Base-by-base conservation (phyloP, 75 land plant genomes). In the Cupressus sempervirens region DNA sequence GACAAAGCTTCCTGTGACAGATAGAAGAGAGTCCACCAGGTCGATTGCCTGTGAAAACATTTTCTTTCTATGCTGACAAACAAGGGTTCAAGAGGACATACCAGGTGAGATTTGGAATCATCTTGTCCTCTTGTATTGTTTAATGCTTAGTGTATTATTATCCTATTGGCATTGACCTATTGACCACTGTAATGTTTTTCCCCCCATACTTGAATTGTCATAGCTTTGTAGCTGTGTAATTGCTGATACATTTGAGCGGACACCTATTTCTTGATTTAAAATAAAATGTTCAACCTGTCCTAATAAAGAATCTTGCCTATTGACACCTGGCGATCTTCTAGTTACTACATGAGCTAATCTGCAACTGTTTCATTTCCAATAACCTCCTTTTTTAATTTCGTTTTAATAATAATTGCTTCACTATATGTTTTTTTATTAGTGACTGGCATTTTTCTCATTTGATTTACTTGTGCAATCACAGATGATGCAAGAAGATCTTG, bases 1-100 rank as follows among this genome's bases (percentile, higher is more conserved):
- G 81, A 83, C 16, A 52, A 30, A 23, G 41, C 26, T 79, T 46
- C 50, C 4, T n/a, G 14, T 79, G 81, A 53, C 89, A 97, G 99
- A 97, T 97, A 74, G 94, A 90, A 75, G 99, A 96, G 85, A 84
- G 96, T 48, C 98, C 94, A 35, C 95, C 99, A 18, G 99, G 99
- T 80, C 91, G 99, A 83, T 65, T 75, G 52, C 90, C 95, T 40
- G 86, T 94, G 52, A 88, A 91, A 46, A 96, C 98, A 45, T 76
- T 45, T 83, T 87, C 88, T 41, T 62, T 97, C 84, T 89, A 88
- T 84, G 95, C 94, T 76, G 90, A 88, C 88, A 91, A 90, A 13
- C 54, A 12, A 83, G 98, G 99, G 43, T 90, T 93, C 76, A 83
- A 88, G 74, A 88, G 86, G 58, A 90, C 92, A 3, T 96, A 94